phyloP scores from a whole-genome alignment of 108 stramenopile species.

The Cyclotella cryptica region DNA sequence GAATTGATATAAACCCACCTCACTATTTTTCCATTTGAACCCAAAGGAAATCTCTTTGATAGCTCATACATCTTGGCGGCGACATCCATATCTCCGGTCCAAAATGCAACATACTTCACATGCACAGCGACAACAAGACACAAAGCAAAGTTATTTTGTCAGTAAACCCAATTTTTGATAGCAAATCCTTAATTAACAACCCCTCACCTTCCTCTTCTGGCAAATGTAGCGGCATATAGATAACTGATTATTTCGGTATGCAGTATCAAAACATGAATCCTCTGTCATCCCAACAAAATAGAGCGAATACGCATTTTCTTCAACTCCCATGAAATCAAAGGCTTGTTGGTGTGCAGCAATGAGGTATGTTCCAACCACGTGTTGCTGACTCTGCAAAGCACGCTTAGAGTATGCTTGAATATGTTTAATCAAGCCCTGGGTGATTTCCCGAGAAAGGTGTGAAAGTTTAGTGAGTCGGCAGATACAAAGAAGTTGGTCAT shows the following conservation, averaged over 20 bases:
- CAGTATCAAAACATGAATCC: conserved; percentile 24
- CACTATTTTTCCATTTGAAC: conserved; percentile 31
- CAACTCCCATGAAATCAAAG: conserved; percentile 28
- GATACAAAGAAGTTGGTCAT: not conserved
- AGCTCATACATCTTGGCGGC: conserved; percentile 40
- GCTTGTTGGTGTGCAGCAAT: conserved; percentile 9
- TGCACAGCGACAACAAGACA: not conserved
- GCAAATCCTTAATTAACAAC: no score
- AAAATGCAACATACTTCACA: conserved; percentile 28
- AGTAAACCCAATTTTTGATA: not conserved
- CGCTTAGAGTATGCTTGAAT: conserved; percentile 18
- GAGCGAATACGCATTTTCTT: conserved; percentile 25
- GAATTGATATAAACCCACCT: conserved; percentile 7
- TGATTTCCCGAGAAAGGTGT: not conserved
- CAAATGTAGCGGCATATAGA: conserved; percentile 23
- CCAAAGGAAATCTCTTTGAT: conserved; percentile 10
- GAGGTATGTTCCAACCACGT: not conserved
- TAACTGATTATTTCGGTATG: conserved; percentile 7
- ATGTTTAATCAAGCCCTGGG: conserved; percentile 8
- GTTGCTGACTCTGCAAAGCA: conserved; percentile 26
- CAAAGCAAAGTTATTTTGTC: not conserved
- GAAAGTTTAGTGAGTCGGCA: not conserved
- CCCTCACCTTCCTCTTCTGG: conserved; percentile 12
- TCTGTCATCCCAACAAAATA: conserved; percentile 19
- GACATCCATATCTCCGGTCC: conserved; percentile 32